Evolutionary conservation across 495 filamentous ascomycete genomes (phyloP).

Genomic region (Talaromyces trachyspermus): DNA sequence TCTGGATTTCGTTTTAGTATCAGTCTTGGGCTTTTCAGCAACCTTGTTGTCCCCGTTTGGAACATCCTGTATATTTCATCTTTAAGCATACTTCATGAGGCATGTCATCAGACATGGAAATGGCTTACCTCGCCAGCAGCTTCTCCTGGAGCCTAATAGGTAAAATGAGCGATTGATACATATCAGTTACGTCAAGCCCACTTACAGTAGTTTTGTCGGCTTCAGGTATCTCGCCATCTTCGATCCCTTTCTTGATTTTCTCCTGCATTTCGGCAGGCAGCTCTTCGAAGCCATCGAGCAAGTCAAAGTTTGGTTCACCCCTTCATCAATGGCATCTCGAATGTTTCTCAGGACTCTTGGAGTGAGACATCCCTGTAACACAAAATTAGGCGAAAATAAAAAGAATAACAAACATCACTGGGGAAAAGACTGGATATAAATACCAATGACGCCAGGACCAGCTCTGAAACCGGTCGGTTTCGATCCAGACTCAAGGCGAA

Average conservation of each 20-base stretch:
- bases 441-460: constrained; percentile 80
- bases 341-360: constrained; percentile 53
- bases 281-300: constrained; percentile 67
- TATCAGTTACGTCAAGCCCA: constrained; percentile 7
- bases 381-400: neutral
- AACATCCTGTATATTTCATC: constrained; percentile 6
- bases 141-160: constrained; percentile 9
- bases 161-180: constrained; percentile 22
- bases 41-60: constrained; percentile 15
- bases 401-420: too few species aligned
- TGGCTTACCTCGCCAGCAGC: constrained; percentile 16
- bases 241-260: constrained; percentile 55
- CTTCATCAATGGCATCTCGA: constrained; percentile 30
- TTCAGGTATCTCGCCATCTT: constrained; percentile 64
- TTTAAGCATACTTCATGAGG: constrained; percentile 21
- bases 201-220: constrained; percentile 34
- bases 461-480: constrained; percentile 36
- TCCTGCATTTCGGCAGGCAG: constrained; percentile 52
- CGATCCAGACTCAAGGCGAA: constrained; percentile 62
- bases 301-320: constrained; percentile 27
- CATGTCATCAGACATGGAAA: neutral
- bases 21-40: constrained; percentile 13
- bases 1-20: constrained; percentile 14
- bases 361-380: constrained; percentile 61
- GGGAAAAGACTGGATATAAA: too few species aligned